phyloP scores from a whole-genome alignment of 2,329 filamentous ascomycete species.

The Mycogone perniciosa region DNA sequence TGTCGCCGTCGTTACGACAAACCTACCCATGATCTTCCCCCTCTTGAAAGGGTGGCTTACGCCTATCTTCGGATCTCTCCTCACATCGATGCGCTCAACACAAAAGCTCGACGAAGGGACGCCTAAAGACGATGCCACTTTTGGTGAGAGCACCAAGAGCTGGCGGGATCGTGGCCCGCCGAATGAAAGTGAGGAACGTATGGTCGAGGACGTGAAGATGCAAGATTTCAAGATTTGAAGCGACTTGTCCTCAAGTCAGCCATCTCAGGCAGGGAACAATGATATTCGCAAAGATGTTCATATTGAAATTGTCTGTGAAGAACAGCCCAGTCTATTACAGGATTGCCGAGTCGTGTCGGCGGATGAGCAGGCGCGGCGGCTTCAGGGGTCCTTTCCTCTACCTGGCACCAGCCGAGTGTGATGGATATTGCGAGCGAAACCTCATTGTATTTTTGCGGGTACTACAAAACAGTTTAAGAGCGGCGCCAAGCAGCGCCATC shows the following conservation, averaged over 20 bases:
- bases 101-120: constrained; percentile 16
- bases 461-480: too few species aligned
- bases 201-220: constrained; percentile 17
- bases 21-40: constrained; percentile 40
- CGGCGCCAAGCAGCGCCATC: too few species aligned
- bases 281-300: constrained; percentile 4
- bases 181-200: constrained; percentile 20
- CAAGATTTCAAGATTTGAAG: constrained; percentile 14
- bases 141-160: constrained; percentile 15
- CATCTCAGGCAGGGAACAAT: neutral
- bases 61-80: constrained; percentile 19
- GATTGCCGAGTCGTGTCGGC: neutral
- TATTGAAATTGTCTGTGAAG: constrained; percentile 1
- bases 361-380: constrained; percentile 3
- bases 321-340: neutral
- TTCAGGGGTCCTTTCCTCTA: neutral
- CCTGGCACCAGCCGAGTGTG: neutral
- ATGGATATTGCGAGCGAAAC: neutral
- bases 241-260: neutral
- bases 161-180: constrained; percentile 12
- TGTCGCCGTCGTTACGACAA: constrained; percentile 37
- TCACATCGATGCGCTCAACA: constrained; percentile 18
- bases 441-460: too few species aligned
- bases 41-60: constrained; percentile 33
- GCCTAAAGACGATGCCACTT: constrained; percentile 16